Percentiles rank a stretch among this genome's conserved stretches.
Conservation (phyloP, 495 filamentous ascomycete species). For the Trichoderma gamsii region DNA sequence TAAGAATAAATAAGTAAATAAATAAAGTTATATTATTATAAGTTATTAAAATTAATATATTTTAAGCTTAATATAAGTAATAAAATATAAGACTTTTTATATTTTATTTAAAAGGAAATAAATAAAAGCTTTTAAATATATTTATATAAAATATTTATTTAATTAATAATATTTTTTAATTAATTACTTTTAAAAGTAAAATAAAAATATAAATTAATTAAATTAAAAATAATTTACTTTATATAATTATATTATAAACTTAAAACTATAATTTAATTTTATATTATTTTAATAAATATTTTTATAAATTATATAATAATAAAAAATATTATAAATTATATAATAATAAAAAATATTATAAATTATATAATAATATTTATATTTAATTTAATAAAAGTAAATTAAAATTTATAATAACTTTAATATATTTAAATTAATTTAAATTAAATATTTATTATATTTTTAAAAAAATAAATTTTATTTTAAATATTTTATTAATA, state of each 20-base stretch:
- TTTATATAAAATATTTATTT: not conserved
- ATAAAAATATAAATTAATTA: not conserved
- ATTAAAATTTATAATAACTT: not conserved
- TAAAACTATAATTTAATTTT: not conserved
- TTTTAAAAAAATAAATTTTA: not conserved
- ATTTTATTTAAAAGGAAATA: not conserved
- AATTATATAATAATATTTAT: not conserved
- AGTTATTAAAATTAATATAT: not conserved
- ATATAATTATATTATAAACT: not conserved
- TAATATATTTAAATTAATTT: conserved; percentile 6
- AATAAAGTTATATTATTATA: not conserved
- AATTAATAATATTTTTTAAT: conserved; percentile 3
- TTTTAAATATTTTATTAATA: not conserved
- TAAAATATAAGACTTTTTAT: not conserved
- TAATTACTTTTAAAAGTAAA: not conserved
- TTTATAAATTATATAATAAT: not conserved
- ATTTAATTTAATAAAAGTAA: not conserved
- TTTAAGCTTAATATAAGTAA: not conserved
- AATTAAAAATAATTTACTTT: not conserved
- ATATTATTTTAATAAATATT: not conserved
- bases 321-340: not conserved
- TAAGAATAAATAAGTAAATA: not conserved
- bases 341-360: too few species aligned
- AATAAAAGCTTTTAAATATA: not conserved
- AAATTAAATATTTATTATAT: conserved; percentile 4